Evolutionary conservation across 2,329 filamentous ascomycete genomes (phyloP).

Genomic region (Intubia oerlemansii): DNA sequence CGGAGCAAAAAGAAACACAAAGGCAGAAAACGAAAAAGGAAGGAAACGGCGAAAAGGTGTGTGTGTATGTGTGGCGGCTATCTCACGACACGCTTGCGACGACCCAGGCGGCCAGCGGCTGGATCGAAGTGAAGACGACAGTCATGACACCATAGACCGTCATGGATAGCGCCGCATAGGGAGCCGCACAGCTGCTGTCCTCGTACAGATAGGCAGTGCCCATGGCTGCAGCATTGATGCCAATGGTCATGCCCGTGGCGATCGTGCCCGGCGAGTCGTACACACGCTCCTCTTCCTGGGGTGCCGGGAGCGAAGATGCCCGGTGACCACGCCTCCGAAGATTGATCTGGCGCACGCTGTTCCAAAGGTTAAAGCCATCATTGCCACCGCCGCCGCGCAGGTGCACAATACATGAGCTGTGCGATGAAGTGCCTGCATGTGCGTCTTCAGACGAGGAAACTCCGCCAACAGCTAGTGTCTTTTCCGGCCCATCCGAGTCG

Average conservation of each 20-base stretch:
- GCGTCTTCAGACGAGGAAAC: background rate
- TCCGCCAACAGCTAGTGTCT: no score
- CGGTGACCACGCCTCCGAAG: no score
- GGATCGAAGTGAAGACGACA: constrained; percentile 28
- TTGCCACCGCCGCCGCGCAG: constrained; percentile 1
- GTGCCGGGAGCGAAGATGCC: no score
- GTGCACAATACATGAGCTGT: no score
- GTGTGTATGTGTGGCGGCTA: no score
- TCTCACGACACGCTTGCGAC: constrained; percentile 13
- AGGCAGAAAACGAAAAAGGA: background rate
- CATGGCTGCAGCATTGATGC: constrained; percentile 38
- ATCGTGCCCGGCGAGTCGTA: constrained; percentile 17
- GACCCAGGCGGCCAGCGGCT: constrained; percentile 20
- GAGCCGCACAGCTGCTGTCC: constrained; percentile 26
- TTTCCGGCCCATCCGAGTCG: no score
- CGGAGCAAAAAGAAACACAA: no score
- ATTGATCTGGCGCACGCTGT: no score
- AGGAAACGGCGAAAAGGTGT: background rate
- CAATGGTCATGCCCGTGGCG: constrained; percentile 28
- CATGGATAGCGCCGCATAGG: constrained; percentile 35
- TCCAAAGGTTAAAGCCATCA: no score
- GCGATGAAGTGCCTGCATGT: no score
- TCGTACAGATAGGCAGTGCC: constrained; percentile 36
- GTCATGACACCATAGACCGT: constrained; percentile 33
- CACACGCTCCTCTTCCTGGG: background rate